phyloP scores from a whole-genome alignment of 2,329 filamentous ascomycete genomes.

The Colletotrichum aenigma region DNA sequence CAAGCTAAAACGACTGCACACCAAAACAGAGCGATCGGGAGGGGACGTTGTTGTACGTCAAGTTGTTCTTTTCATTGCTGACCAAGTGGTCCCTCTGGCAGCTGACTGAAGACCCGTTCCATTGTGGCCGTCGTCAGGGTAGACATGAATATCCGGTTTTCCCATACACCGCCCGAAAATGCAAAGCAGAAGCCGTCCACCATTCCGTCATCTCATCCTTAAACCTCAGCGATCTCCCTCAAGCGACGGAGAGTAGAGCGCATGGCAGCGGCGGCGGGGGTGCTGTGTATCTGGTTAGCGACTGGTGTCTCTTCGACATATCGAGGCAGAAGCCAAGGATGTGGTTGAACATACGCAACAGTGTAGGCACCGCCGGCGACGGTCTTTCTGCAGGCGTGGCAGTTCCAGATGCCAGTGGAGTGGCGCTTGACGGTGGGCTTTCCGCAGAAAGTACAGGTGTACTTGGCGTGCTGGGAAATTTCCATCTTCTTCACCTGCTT shows the following conservation, averaged over 20 bases:
- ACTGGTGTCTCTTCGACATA: background rate
- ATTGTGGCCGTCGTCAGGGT: constrained; percentile 40
- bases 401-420: constrained; percentile 95
- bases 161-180: constrained; percentile 53
- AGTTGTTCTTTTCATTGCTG: constrained; percentile 43
- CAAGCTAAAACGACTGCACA: background rate
- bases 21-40: constrained; percentile 13
- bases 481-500: constrained; percentile 99
- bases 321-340: background rate
- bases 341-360: constrained; percentile 78
- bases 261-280: constrained; percentile 90
- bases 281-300: constrained; percentile 59
- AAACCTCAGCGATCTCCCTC: constrained; percentile 96
- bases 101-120: constrained; percentile 38
- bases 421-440: constrained; percentile 93
- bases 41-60: constrained; percentile 21
- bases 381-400: constrained; percentile 93
- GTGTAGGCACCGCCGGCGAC: constrained; percentile 89
- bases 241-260: constrained; percentile 96
- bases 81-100: constrained; percentile 42
- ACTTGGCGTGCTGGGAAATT: constrained; percentile 97
- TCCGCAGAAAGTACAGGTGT: constrained; percentile 98
- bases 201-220: constrained; percentile 43
- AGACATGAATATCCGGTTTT: constrained; percentile 47
- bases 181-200: constrained; percentile 43